Base-by-base conservation (phyloP, 176 grass and related monocot species). In the Panicum miliaceum region DNA sequence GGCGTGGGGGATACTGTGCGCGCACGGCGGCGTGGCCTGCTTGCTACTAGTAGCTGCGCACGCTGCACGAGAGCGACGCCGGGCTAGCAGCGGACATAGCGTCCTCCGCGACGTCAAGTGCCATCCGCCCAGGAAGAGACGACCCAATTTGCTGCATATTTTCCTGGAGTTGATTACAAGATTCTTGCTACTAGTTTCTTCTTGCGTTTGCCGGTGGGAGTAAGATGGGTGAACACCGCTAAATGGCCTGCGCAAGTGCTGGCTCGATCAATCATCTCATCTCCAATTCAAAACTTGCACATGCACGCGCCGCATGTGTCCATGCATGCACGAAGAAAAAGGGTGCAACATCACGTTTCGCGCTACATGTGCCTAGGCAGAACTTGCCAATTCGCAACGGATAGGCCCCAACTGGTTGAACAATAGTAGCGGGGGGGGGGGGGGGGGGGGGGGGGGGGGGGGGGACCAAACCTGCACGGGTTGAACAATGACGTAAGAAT, bases 261-360 rank as follows among this genome's bases (percentile, higher is more conserved):
- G 42, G 12, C n/a, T 7, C 43, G 0, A 45, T 9, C 60, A 23
- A 40, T 76, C n/a, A 12, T 22, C 18, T n/a, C 29, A 32, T 32
- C 5, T 45, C 41, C 7, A 45, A 45, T 52, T 12, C 22, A 72
- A 72, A 52, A 27, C 68, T 32, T 22, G 15, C 7, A 15, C 40
- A 32, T 41, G 62, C 79, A 75, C 12, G 41, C 36, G 27, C 64
- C 27, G 14, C 48, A 20, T 36, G 20, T 38, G 73, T 56, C 60
- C 60, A 29, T 63, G 12, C 73, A 34, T 6, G 29, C 32, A 20
- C 12, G 7, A 51, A 48, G 51, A 68, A 73, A 87, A 82, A 26
- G 0, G 50, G 20, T 16, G 62, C 71, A 70, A n/a, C n/a, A 60
- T 38, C 79, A 87, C 79, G 62, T 82, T 73, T 72, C 2, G 71